Conservation (phyloP, 768 basidiomycete genomes). For the Suillus brevipes region DNA sequence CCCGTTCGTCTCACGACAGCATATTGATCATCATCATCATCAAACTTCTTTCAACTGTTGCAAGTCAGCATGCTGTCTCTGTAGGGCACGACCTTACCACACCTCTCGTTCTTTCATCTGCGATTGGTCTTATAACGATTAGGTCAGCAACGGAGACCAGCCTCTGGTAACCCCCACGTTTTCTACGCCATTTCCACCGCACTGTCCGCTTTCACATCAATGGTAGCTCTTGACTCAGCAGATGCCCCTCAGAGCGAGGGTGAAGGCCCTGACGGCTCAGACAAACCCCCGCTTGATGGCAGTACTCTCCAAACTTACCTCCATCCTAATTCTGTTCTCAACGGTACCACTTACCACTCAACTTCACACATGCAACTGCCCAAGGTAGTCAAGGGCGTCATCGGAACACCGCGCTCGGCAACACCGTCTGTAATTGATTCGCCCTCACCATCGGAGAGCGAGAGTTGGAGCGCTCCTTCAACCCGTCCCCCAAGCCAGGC, state of each 20-base stretch:
- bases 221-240: conserved; percentile 48
- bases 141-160: conserved; percentile 2
- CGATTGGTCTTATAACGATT: conserved; percentile 14
- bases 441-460: conserved; percentile 58
- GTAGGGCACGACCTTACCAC: conserved; percentile 28
- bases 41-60: conserved; percentile 22
- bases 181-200: conserved; percentile 16
- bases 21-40: conserved; percentile 6
- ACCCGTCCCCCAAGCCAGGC: conserved; percentile 61
- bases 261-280: conserved; percentile 57
- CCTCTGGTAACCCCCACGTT: conserved; percentile 11
- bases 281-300: conserved; percentile 53
- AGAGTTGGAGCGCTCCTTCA: conserved; percentile 61
- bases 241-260: conserved; percentile 54
- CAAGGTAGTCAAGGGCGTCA: conserved; percentile 21
- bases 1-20: conserved; percentile 10
- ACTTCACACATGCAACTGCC: conserved; percentile 21
- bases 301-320: conserved; percentile 18
- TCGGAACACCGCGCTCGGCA: conserved; percentile 33
- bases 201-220: conserved; percentile 26
- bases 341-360: conserved; percentile 11
- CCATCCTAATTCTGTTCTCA: conserved; percentile 16
- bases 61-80: conserved; percentile 37
- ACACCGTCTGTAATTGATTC: conserved; percentile 42
- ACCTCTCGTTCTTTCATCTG: background rate